These are phyloP conservation scores for Boletus reticulatus DNA, from an alignment of 768 basidiomycete species.

Conservation along the genomic window DNA sequence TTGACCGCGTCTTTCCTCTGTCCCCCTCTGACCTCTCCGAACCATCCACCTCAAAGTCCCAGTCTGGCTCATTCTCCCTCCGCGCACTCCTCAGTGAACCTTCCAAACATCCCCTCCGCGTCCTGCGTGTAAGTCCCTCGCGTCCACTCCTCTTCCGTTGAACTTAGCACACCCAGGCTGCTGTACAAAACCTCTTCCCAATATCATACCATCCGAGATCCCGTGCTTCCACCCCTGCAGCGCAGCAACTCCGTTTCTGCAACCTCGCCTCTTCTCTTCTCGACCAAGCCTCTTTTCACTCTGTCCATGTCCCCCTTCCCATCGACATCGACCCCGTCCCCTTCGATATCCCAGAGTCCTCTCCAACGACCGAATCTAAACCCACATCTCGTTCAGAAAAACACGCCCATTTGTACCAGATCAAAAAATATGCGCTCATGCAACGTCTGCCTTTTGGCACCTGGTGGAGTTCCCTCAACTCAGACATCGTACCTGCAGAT, in stretches of 20 bases:
- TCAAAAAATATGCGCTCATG: slow-evolving; percentile 71
- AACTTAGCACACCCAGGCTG: slow-evolving; percentile 40
- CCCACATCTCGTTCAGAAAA: slow-evolving; percentile 22
- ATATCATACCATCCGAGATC: slow-evolving; percentile 66
- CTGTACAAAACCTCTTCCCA: slow-evolving; percentile 66
- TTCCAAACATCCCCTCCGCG: slow-evolving; percentile 49
- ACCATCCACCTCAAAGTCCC: slow-evolving; percentile 39
- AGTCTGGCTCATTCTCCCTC: slow-evolving; percentile 43
- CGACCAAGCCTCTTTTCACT: slow-evolving; percentile 60
- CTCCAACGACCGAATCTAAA: slow-evolving; percentile 27
- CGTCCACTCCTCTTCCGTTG: slow-evolving; percentile 13
- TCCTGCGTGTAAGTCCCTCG: slow-evolving; percentile 50
- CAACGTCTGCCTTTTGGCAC: slow-evolving; percentile 76
- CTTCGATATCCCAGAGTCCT: slow-evolving; percentile 19
- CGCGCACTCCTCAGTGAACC: slow-evolving; percentile 56
- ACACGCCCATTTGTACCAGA: slow-evolving; percentile 28
- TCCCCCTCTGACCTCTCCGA: slow-evolving; percentile 32
- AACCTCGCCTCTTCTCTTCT: slow-evolving; percentile 69
- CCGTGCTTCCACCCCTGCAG: slow-evolving; percentile 57
- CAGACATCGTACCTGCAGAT: slow-evolving; percentile 38
- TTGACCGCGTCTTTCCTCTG: slow-evolving; percentile 76
- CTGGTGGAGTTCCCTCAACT: slow-evolving; percentile 74
- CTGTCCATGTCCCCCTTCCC: slow-evolving; percentile 36
- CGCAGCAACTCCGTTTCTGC: slow-evolving; percentile 74
- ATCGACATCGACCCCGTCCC: slow-evolving; percentile 48